Evolutionary conservation across 495 filamentous ascomycete genomes (phyloP), one percentile per base, ranked within the genome.

Genomic region (Tuber aestivum): DNA sequence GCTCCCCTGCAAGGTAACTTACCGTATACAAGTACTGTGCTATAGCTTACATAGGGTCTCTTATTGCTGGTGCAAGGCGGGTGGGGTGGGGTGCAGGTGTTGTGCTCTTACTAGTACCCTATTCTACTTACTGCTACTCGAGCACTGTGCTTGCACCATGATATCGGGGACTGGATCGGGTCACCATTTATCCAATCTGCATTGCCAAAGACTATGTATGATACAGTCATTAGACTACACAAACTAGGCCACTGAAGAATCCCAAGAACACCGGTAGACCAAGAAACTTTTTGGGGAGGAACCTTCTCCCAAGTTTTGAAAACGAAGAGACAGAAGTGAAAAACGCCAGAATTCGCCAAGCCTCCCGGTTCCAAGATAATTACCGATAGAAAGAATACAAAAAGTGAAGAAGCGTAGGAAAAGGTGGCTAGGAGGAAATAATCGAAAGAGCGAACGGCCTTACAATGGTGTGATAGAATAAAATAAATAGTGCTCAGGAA

Each of bases 321-420:
- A 65, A 32, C 10, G 27, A 32, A 65, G 56, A 65, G 27, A 65
- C 6, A 18, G 12, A 32, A n/a, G 35, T 35, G 12, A 65, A 70
- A 48, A 79, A 79, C 78, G 73, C 78, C 78, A 48, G 70, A 72
- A n/a, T 68, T 76, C 78, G 61, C 78, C 76, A 65, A 32, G 12
- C 35, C 14, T 27, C 18, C 16, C 23, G 21, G 42, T 35, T 45
- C 75, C 50, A 75, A 48, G 2, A 35, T 45, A 72, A 79, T 74
- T 69, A 32, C 37, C 74, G 78, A 75, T 61, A 56, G 50, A 32
- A 16, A 61, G 56, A 0, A 61, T 61, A 61, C 56, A 32, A 61
- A 32, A 16, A n/a, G n/a, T n/a, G n/a, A n/a, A n/a, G n/a, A n/a
- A n/a, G n/a, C n/a, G n/a, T n/a, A n/a, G n/a, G 3, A 61, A 27